A percentile compares a stretch with the other conserved stretches of the same genome.
Conservation (phyloP, 495 filamentous ascomycete genomes). For the Xylaria cubensis region DNA sequence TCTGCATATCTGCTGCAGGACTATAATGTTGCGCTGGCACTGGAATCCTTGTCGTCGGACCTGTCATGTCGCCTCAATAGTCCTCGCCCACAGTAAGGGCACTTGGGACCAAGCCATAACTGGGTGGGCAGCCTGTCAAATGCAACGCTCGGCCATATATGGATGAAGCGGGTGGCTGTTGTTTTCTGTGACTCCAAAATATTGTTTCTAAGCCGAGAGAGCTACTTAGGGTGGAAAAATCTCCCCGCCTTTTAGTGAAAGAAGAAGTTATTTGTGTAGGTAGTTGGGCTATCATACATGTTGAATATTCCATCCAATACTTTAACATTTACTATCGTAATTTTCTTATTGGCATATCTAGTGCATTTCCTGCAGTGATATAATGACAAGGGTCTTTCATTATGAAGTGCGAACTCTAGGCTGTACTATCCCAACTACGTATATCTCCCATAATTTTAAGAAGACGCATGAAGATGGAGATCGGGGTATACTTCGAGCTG, state of each 20-base stretch:
- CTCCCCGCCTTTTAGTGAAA: neutral
- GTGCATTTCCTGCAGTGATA: neutral
- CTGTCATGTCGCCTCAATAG: slow-evolving; percentile 3
- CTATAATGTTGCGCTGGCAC: slow-evolving; percentile 42
- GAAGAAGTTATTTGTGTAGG: slow-evolving; percentile 1
- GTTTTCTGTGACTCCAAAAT: neutral
- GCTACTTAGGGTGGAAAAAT: too few species aligned
- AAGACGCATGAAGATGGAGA: slow-evolving; percentile 19
- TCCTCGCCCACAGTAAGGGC: neutral
- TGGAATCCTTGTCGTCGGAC: slow-evolving; percentile 9
- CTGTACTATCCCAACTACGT: too few species aligned
- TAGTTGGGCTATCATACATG: neutral
- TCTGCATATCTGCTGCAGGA: slow-evolving; percentile 41
- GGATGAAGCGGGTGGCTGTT: neutral
- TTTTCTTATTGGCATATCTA: neutral
- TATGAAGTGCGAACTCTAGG: neutral
- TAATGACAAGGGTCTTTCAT: neutral
- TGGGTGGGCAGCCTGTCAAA: neutral
- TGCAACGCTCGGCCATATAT: slow-evolving; percentile 2
- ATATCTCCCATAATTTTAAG: neutral
- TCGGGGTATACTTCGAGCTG: neutral
- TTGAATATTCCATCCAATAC: neutral
- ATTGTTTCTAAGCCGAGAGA: neutral
- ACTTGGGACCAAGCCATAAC: slow-evolving; percentile 12
- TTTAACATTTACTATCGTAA: neutral